A percentile compares a stretch with the other conserved stretches of the same genome.
phyloP scores from a whole-genome alignment of 352 stramenopile genomes.

The Pythium sp. region DNA sequence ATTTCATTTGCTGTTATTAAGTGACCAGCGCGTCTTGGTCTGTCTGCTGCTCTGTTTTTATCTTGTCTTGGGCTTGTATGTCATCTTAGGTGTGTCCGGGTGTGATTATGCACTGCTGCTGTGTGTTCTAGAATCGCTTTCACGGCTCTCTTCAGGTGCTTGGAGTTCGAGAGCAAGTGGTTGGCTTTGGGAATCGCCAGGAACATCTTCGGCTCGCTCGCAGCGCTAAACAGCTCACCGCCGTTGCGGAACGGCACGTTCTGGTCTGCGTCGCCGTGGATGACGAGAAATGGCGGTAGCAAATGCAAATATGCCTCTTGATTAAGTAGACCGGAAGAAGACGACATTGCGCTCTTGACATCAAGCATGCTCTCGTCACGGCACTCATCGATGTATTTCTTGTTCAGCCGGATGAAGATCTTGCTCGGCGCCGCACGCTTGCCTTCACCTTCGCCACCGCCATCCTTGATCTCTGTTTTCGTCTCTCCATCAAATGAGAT shows the following conservation, averaged over 20 bases:
- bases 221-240: slow-evolving; percentile 48
- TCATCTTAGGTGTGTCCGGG: too few relatives aligned
- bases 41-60: too few relatives aligned
- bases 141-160: slow-evolving; percentile 68
- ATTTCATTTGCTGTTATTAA: too few relatives aligned
- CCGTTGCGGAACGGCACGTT: slow-evolving; percentile 58
- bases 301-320: background rate
- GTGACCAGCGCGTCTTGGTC: too few relatives aligned
- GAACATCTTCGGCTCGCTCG: slow-evolving; percentile 56
- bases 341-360: slow-evolving; percentile 34
- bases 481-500: slow-evolving; percentile 42
- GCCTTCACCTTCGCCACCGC: background rate
- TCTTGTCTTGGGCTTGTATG: too few relatives aligned
- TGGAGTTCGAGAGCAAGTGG: slow-evolving; percentile 73
- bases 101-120: background rate
- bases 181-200: slow-evolving; percentile 58
- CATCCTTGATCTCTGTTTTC: background rate
- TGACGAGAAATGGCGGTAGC: slow-evolving; percentile 47
- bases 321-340: background rate
- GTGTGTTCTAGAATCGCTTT: slow-evolving; percentile 37
- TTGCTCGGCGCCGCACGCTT: slow-evolving; percentile 33
- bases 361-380: slow-evolving; percentile 37
- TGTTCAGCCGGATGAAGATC: slow-evolving; percentile 48
- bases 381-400: slow-evolving; percentile 57
- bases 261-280: slow-evolving; percentile 62